phyloP scores from a whole-genome alignment of 75 land plant genomes.

The Pinus tabuliformis region DNA sequence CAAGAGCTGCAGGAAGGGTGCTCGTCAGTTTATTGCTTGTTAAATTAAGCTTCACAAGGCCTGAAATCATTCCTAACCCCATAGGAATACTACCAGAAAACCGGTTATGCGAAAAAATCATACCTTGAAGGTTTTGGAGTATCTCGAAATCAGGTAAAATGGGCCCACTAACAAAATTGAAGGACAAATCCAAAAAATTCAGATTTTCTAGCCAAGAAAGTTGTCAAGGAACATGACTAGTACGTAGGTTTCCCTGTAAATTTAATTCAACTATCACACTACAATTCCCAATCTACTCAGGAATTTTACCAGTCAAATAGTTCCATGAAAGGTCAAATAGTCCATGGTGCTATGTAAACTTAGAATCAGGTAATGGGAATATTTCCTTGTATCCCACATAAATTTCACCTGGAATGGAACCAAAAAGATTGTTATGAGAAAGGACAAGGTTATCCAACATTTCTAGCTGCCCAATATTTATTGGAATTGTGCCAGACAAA shows the following conservation, averaged over 20 bases:
- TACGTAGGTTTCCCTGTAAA: constrained; percentile 53
- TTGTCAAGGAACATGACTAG: constrained; percentile 52
- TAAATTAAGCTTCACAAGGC: constrained; percentile 58
- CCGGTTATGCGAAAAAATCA: constrained; percentile 38
- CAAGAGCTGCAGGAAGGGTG: constrained; percentile 34
- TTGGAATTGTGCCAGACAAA: constrained; percentile 63
- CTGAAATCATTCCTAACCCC: constrained; percentile 17
- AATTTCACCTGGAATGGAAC: constrained; percentile 55
- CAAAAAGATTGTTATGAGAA: constrained; percentile 69
- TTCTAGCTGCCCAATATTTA: constrained; percentile 32
- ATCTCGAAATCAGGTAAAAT: constrained; percentile 26
- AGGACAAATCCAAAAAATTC: constrained; percentile 59
- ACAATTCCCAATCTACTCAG: constrained; percentile 42
- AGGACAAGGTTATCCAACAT: constrained; percentile 66
- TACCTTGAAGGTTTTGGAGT: constrained; percentile 40
- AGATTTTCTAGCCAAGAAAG: constrained; percentile 48
- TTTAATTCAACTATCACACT: constrained; percentile 39
- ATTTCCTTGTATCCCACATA: constrained; percentile 51
- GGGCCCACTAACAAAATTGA: constrained; percentile 40
- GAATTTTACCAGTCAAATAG: constrained; percentile 38
- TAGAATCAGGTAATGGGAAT: constrained; percentile 45
- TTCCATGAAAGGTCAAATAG: constrained; percentile 60
- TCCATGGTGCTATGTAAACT: constrained; percentile 69
- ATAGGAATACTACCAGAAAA: constrained; percentile 39
- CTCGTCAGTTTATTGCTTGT: constrained; percentile 45